Conservation (phyloP, 768 basidiomycete species). For the Amanita polypyramis region DNA sequence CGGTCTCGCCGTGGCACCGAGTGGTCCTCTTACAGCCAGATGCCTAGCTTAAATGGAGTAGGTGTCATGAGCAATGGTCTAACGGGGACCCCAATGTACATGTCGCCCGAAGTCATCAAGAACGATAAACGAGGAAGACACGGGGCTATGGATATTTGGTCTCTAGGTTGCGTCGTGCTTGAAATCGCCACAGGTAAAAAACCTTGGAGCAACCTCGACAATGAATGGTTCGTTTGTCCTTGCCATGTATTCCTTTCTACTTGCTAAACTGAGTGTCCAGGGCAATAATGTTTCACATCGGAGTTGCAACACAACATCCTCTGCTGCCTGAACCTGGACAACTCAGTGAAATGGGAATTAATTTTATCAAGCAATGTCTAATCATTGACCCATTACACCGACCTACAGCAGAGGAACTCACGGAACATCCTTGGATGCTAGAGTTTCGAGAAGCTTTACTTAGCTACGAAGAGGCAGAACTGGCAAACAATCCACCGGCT, state of each 20-base stretch:
- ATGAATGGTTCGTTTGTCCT: conserved; percentile 74
- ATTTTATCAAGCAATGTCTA: conserved; percentile 88
- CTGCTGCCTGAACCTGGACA: conserved; percentile 88
- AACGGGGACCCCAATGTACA: conserved; percentile 99
- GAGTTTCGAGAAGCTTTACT: conserved; percentile 65
- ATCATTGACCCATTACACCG: conserved; percentile 77
- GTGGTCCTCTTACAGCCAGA: conserved; percentile 19
- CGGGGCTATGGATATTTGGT: conserved; percentile 99
- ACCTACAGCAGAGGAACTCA: conserved; percentile 76
- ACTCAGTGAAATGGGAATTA: conserved; percentile 81
- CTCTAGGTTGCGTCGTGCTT: conserved; percentile 92
- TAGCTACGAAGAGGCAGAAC: conserved; percentile 57
- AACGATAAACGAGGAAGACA: conserved; percentile 80
- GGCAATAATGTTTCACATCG: conserved; percentile 99
- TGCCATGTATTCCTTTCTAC: background rate
- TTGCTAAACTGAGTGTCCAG: conserved; percentile 27
- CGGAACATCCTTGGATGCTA: conserved; percentile 86
- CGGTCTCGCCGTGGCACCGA: conserved; percentile 54
- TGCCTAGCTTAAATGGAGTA: conserved; percentile 28
- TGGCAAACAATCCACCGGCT: conserved; percentile 35
- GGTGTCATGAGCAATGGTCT: conserved; percentile 70
- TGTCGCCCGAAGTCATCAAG: conserved; percentile 98
- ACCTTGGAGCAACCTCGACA: conserved; percentile 98
- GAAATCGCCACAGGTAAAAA: conserved; percentile 95
- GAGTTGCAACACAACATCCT: conserved; percentile 92